phyloP scores from a whole-genome alignment of 345 rosid species.

The Syzygium jambos region DNA sequence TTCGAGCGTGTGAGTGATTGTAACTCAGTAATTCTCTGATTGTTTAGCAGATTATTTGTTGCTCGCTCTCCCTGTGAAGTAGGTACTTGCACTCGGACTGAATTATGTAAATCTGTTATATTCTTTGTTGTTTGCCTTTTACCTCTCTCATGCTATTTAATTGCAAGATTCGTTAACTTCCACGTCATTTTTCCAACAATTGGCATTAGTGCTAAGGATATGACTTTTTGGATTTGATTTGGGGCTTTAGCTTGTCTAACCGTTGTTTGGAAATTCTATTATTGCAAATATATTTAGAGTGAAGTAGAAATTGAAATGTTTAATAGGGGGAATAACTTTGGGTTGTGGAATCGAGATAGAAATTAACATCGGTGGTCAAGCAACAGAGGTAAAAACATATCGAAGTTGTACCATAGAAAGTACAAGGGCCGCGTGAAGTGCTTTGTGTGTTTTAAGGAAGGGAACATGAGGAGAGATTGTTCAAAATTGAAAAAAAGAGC shows the following conservation, averaged over 20 bases:
- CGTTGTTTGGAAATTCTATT: background rate
- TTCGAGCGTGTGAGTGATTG: background rate
- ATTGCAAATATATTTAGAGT: background rate
- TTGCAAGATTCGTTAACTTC: background rate
- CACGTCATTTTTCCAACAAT: background rate
- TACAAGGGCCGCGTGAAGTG: background rate
- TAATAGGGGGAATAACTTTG: background rate
- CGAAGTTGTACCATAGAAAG: background rate
- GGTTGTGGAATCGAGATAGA: background rate
- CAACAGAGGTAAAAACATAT: background rate
- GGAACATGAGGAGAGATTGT: background rate
- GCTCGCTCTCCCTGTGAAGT: background rate
- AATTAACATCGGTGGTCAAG: too few species aligned
- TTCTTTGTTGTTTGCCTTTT: background rate
- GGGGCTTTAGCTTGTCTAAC: background rate
- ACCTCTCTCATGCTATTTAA: background rate
- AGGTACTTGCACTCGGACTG: background rate
- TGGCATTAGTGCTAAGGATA: background rate
- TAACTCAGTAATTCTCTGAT: background rate
- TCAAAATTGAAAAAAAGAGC: background rate
- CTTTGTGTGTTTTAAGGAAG: background rate
- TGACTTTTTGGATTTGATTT: background rate
- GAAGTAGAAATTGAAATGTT: background rate
- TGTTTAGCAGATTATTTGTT: background rate
- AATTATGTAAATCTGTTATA: background rate